Conservation (phyloP, 306 rosid genomes). For the Crataegus laevigata region DNA sequence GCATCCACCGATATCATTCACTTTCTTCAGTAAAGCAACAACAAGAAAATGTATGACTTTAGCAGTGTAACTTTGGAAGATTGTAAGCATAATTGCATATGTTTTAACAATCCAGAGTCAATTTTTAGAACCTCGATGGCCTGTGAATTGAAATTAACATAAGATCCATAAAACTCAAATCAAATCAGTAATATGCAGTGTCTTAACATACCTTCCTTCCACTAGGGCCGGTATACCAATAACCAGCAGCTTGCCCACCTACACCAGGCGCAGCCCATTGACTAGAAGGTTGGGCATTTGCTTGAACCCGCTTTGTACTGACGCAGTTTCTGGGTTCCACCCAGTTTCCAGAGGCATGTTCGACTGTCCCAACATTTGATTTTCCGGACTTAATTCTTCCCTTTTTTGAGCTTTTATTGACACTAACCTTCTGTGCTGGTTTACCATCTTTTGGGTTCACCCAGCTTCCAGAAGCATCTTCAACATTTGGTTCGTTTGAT, state of each 20-base stretch:
- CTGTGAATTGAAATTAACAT: not conserved
- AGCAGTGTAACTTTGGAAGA: not conserved
- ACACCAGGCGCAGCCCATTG: conserved; percentile 65
- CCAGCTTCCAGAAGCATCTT: conserved; percentile 51
- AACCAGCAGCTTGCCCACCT: conserved; percentile 60
- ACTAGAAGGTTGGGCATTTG: conserved; percentile 63
- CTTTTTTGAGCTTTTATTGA: conserved; percentile 35
- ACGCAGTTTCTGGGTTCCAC: conserved; percentile 52
- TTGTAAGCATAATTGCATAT: not conserved
- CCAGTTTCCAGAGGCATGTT: conserved; percentile 49
- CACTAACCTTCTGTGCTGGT: conserved; percentile 32
- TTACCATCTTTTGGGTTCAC: conserved; percentile 43
- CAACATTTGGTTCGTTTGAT: conserved; percentile 15
- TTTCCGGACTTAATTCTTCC: conserved; percentile 23
- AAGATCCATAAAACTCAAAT: not conserved
- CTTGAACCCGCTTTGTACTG: conserved; percentile 57
- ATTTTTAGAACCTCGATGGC: not conserved
- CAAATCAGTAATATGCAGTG: not conserved
- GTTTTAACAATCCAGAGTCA: not conserved
- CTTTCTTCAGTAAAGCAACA: not conserved
- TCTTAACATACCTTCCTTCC: conserved; percentile 61
- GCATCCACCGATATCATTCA: not conserved
- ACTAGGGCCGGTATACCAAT: conserved; percentile 71
- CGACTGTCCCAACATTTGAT: conserved; percentile 25
- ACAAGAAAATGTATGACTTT: not conserved